Conservation (phyloP, 306 rosid species). For the Prunus davidiana region DNA sequence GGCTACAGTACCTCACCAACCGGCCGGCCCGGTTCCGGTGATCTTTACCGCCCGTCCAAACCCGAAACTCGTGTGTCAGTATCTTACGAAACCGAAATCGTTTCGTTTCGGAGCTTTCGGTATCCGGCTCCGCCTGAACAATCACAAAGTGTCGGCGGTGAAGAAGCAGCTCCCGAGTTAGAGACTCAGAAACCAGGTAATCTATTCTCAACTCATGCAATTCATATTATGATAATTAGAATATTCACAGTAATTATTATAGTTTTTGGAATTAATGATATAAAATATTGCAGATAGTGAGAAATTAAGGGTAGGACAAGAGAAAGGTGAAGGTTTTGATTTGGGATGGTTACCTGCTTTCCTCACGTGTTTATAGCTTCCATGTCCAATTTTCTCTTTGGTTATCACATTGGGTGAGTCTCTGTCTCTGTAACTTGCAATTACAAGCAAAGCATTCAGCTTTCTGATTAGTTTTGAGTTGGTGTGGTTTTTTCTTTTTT, state of each 20-base stretch:
- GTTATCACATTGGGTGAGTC: slow-evolving; percentile 86
- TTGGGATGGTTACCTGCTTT: slow-evolving; percentile 70
- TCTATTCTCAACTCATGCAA: background rate
- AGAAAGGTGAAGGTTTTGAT: slow-evolving; percentile 32
- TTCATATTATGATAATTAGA: background rate
- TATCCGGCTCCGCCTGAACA: slow-evolving; percentile 14
- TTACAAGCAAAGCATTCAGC: background rate
- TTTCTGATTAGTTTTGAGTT: background rate
- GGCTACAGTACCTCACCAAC: slow-evolving; percentile 18
- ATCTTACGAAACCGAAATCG: slow-evolving; percentile 5
- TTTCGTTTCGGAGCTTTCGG: slow-evolving; percentile 5
- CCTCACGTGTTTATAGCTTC: slow-evolving; percentile 76
- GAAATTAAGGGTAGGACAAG: slow-evolving; percentile 11
- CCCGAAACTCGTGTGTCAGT: background rate
- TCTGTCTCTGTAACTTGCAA: background rate
- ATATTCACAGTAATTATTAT: background rate
- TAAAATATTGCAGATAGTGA: slow-evolving; percentile 35
- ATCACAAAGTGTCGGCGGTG: slow-evolving; percentile 33
- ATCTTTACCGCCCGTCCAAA: background rate
- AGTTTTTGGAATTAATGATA: background rate
- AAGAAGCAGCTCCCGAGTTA: slow-evolving; percentile 36
- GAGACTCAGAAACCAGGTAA: slow-evolving; percentile 25
- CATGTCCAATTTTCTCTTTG: slow-evolving; percentile 78
- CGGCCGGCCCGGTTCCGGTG: slow-evolving; percentile 13
- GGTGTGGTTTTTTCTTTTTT: slow-evolving; percentile 2